Evolutionary conservation across 441 rosid genomes (phyloP).

Genomic region (Erodium texanum): DNA sequence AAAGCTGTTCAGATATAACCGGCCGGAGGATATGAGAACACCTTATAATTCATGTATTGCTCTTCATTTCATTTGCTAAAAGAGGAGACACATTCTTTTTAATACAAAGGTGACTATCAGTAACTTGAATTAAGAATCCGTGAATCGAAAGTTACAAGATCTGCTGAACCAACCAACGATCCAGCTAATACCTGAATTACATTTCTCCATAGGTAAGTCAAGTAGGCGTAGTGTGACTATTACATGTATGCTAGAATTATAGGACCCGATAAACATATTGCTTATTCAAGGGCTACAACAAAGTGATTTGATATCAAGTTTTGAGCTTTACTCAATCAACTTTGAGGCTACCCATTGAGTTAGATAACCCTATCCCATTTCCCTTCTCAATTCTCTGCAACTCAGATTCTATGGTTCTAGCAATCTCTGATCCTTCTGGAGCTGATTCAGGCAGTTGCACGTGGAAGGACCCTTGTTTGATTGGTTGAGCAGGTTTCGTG

Average conservation of each 20-base stretch:
- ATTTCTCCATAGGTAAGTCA: slow-evolving; percentile 9
- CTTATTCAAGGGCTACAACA: slow-evolving; percentile 8
- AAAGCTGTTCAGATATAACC: background rate
- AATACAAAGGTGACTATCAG: background rate
- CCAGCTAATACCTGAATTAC: slow-evolving; percentile 15
- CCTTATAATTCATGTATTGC: background rate
- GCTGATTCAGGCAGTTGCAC: slow-evolving; percentile 65
- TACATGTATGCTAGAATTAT: slow-evolving; percentile 13
- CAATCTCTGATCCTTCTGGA: slow-evolving; percentile 49
- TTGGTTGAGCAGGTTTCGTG: slow-evolving; percentile 30
- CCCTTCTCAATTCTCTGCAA: slow-evolving; percentile 51
- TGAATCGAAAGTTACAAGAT: slow-evolving; percentile 13
- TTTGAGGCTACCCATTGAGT: slow-evolving; percentile 27
- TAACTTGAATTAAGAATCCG: slow-evolving; percentile 5
- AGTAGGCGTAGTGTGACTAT: slow-evolving; percentile 11
- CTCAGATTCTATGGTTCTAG: slow-evolving; percentile 64
- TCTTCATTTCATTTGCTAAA: background rate
- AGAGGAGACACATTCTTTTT: background rate
- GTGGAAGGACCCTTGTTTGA: slow-evolving; percentile 83
- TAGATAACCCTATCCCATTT: slow-evolving; percentile 25
- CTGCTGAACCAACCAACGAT: background rate
- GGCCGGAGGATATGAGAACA: background rate
- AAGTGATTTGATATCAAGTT: background rate
- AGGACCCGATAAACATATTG: slow-evolving; percentile 2
- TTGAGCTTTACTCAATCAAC: slow-evolving; percentile 20